phyloP scores from a whole-genome alignment of 2,329 filamentous ascomycete species.

The Colletotrichum tropicale region DNA sequence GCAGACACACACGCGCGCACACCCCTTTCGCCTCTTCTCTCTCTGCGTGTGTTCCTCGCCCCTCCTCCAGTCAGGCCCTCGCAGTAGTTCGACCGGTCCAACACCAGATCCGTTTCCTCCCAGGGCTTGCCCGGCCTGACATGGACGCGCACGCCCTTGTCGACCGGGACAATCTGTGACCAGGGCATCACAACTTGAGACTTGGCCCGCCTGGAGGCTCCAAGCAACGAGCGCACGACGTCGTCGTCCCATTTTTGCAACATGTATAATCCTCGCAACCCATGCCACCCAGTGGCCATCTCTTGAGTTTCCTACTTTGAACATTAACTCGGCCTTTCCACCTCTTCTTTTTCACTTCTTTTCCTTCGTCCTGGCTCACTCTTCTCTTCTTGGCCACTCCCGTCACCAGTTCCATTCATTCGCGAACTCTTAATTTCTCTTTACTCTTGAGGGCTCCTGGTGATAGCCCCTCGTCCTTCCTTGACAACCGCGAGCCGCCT shows the following conservation, averaged over 20 bases:
- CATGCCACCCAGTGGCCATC: neutral
- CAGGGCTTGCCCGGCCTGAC: constrained; percentile 4
- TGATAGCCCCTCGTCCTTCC: constrained; percentile 15
- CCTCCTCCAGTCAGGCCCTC: neutral
- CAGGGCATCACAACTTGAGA: constrained; percentile 21
- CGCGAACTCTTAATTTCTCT: neutral
- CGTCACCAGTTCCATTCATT: constrained; percentile 6
- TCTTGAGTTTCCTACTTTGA: constrained; percentile 9
- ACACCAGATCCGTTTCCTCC: neutral
- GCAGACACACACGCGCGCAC: neutral
- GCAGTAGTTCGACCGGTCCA: constrained; percentile 13
- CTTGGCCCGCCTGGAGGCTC: constrained; percentile 15
- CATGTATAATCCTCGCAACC: constrained; percentile 16
- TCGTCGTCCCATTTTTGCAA: constrained; percentile 21
- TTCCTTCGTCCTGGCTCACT: neutral
- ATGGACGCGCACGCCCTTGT: constrained; percentile 18
- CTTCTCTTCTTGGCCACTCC: constrained; percentile 6
- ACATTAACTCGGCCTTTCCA: constrained; percentile 6
- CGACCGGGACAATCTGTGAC: constrained; percentile 15
- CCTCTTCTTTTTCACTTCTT: neutral
- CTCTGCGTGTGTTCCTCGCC: neutral
- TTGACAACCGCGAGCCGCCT: constrained; percentile 7
- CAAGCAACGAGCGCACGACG: constrained; percentile 17
- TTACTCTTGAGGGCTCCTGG: constrained; percentile 13
- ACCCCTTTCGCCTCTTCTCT: neutral